Evolutionary conservation across 345 rosid species (phyloP), one percentile per base, ranked within the genome.

Genomic region (Eucalyptus regnans): DNA sequence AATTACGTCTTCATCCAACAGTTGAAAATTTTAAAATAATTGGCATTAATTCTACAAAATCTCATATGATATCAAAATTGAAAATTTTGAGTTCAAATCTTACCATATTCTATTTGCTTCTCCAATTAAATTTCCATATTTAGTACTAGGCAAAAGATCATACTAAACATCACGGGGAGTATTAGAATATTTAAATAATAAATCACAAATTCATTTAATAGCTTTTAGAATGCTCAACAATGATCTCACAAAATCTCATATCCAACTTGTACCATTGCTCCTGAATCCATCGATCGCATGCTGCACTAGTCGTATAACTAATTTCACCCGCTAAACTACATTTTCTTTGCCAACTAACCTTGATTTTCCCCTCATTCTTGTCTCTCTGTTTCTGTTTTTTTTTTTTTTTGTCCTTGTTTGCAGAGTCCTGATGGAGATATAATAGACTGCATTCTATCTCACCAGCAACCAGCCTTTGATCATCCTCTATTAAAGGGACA

Each of bases 351-450:
- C 23, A 68, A 17, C 3, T 87, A 41, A 62, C 41, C 3, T 37
- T 22, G 88, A 87, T 56, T 88, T 88, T 88, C 71, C 84, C 8
- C 25, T 68, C 68, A 9, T 48, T 88, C 86, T 79, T 71, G 43
- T 79, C 80, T 25, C 33, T n/a, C 50, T 23, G 37, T 33, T 89
- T 88, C 80, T 51, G 22, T 41, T 41, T 41, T 51, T 51, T 50
- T 50, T 50, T 37, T 37, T 37, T 50, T 14, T 33, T 86, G 85
- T 52, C 31, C 56, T 46, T 64, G 49, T 89, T 86, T 25, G 51
- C 96, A 98, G 99, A 98, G 99, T 88, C 94, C 98, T 48, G 98
- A 96, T 90, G 99, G 99, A 58, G 99, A 98, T 93, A 62, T 89
- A 33, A 94, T 98, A 90, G 99, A 95, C 88, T 98, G 99, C 90